A percentile compares a stretch with the other conserved stretches of the same genome.
These are phyloP conservation scores for Aristolochia fimbriata DNA, from an alignment of 164 flowering plant genomes.

Conservation along the genomic window DNA sequence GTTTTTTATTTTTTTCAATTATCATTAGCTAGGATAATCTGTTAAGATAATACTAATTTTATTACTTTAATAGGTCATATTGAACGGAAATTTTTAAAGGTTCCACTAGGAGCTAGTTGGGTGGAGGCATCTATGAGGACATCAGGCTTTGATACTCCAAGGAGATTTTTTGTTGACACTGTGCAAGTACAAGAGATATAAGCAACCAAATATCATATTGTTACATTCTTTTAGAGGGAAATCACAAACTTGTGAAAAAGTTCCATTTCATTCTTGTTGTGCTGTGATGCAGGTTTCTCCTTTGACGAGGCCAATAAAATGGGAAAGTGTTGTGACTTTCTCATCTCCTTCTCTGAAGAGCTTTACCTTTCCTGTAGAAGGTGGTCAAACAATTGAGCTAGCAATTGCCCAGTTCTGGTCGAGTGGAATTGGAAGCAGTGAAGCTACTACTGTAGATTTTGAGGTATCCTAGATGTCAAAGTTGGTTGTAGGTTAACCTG, in stretches of 20 bases:
- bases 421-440: conserved; percentile 90
- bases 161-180: conserved; percentile 75
- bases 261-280: not conserved
- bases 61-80: conserved; percentile 46
- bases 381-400: conserved; percentile 86
- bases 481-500: too few relatives aligned
- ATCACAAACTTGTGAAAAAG: not conserved
- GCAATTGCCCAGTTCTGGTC: conserved; percentile 96
- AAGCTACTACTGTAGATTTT: conserved; percentile 62
- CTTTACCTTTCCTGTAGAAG: conserved; percentile 66
- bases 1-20: not conserved
- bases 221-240: not conserved
- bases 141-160: conserved; percentile 70
- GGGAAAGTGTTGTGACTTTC: conserved; percentile 73
- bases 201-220: not conserved
- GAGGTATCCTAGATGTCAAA: conserved; percentile 39
- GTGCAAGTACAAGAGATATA: conserved; percentile 52
- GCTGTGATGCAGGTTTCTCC: conserved; percentile 56
- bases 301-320: conserved; percentile 75
- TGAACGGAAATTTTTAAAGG: conserved; percentile 73
- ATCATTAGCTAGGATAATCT: not conserved
- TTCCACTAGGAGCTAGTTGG: conserved; percentile 88
- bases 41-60: too few relatives aligned
- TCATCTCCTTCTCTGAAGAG: conserved; percentile 70
- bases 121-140: conserved; percentile 79